Conservation (phyloP, 495 filamentous ascomycete species). For the Evernia prunastri region DNA sequence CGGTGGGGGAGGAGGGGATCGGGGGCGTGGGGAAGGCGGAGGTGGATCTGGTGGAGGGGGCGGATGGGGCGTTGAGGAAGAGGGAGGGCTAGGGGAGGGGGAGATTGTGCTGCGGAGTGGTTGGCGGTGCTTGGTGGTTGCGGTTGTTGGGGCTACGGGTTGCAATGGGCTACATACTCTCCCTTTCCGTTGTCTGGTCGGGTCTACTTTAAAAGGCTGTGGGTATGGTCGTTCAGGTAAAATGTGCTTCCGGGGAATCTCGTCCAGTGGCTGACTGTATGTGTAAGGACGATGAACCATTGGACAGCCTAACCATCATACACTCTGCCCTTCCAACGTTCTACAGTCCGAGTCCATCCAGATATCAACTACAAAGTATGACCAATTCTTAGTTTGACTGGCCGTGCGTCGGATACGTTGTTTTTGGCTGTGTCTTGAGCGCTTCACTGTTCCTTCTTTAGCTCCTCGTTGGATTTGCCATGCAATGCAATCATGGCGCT, state of each 20-base stretch:
- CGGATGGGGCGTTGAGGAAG: conserved; percentile 24
- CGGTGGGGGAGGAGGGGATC: conserved; percentile 51
- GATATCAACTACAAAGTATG: background rate
- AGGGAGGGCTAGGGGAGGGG: conserved; percentile 6
- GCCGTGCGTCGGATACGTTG: background rate
- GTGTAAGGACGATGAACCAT: background rate
- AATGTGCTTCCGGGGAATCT: background rate
- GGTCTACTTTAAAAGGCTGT: background rate
- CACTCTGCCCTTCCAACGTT: background rate
- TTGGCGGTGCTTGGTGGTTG: background rate
- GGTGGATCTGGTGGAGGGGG: conserved; percentile 21
- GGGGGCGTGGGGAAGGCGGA: conserved; percentile 35
- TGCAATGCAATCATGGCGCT: background rate
- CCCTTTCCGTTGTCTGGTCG: background rate
- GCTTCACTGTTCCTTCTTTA: background rate
- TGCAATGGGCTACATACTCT: background rate
- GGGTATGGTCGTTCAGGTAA: background rate
- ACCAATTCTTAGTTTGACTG: background rate
- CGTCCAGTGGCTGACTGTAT: background rate
- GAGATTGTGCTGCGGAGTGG: background rate
- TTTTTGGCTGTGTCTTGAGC: background rate
- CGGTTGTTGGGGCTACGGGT: background rate
- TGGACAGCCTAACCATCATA: background rate
- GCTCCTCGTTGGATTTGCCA: background rate
- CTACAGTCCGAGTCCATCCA: background rate